phyloP scores from a whole-genome alignment of 1,284 basidiomycete species.

The Melampsora medusae region DNA sequence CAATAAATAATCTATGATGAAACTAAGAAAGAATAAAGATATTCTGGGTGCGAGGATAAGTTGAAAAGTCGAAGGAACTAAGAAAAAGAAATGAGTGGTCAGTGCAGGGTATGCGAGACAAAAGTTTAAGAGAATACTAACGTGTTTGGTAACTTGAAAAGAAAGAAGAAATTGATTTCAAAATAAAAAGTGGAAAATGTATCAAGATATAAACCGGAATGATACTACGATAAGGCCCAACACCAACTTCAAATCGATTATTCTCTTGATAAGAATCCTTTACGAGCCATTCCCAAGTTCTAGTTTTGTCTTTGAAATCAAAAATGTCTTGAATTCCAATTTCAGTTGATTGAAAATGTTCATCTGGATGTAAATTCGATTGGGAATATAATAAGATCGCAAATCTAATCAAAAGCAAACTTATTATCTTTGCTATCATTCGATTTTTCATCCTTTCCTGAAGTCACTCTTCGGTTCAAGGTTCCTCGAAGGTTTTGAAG shows the following conservation, averaged over 20 bases:
- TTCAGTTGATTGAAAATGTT: conserved; percentile 55
- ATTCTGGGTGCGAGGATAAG: conserved; percentile 47
- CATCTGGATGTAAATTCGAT: conserved; percentile 54
- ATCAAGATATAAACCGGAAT: conserved; percentile 46
- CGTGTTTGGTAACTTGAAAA: neutral
- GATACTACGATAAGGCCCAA: conserved; percentile 49
- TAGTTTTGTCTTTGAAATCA: conserved; percentile 21
- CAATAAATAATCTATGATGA: conserved; percentile 45
- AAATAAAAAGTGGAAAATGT: conserved; percentile 45
- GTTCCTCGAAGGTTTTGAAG: too few relatives aligned
- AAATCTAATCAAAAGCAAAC: conserved; percentile 49
- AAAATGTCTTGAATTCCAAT: conserved; percentile 47
- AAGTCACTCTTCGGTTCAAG: too few relatives aligned
- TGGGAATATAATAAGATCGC: conserved; percentile 49
- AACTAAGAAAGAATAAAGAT: conserved; percentile 45
- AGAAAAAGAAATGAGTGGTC: neutral
- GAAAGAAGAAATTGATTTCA: conserved; percentile 10
- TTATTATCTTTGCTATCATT: too few relatives aligned
- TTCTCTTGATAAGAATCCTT: conserved; percentile 49
- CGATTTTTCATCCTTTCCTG: too few relatives aligned
- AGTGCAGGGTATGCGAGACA: neutral
- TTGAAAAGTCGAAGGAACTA: neutral
- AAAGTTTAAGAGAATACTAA: neutral
- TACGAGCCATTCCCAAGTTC: conserved; percentile 42
- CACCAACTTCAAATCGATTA: neutral